phyloP scores from a whole-genome alignment of 2,329 filamentous ascomycete species.

The Cladophialophora exuberans region DNA sequence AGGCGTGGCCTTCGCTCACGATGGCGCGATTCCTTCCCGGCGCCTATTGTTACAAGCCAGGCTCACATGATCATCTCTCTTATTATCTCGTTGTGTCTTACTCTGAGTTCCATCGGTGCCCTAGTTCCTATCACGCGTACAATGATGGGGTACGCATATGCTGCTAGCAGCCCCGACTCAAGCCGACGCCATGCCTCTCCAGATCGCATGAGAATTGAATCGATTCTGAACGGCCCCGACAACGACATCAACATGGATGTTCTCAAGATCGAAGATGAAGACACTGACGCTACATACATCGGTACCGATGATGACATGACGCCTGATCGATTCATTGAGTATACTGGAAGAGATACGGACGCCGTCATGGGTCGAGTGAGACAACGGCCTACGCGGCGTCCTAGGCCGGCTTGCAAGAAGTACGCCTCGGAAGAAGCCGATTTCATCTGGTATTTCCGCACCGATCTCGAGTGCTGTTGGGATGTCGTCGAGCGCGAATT shows the following conservation, averaged over 20 bases:
- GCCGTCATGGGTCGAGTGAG: too few relatives aligned
- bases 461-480: slow-evolving; percentile 49
- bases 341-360: too few relatives aligned
- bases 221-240: slow-evolving; percentile 4
- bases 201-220: slow-evolving; percentile 12
- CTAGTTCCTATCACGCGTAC: too few relatives aligned
- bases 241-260: neutral
- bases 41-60: neutral
- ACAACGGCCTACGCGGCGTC: too few relatives aligned
- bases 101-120: too few relatives aligned
- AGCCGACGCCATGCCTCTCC: neutral
- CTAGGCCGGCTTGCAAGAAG: slow-evolving; percentile 47
- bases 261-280: neutral
- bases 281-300: neutral
- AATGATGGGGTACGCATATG: neutral
- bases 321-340: too few relatives aligned
- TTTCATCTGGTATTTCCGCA: slow-evolving; percentile 55
- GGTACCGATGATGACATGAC: too few relatives aligned
- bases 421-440: slow-evolving; percentile 53
- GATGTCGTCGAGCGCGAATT: slow-evolving; percentile 49
- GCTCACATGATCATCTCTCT: neutral
- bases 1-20: slow-evolving; percentile 1
- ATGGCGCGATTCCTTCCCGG: slow-evolving; percentile 6
- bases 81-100: too few relatives aligned
- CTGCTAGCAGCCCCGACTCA: neutral